Evolutionary conservation across 192 early-diverging fungal species (phyloP).

Genomic region (Coemansia sp.): DNA sequence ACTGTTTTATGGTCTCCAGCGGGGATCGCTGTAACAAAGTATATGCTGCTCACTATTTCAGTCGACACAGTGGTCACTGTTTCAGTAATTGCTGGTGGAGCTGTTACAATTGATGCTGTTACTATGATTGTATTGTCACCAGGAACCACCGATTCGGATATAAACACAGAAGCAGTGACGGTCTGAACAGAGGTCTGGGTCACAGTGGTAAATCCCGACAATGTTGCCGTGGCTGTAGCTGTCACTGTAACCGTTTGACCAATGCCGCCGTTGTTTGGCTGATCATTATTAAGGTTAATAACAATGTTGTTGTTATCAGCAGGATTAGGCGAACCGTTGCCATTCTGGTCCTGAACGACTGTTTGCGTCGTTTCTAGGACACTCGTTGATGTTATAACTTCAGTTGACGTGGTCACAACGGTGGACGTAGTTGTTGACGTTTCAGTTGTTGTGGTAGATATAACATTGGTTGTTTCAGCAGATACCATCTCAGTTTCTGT

Average conservation of each 20-base stretch:
- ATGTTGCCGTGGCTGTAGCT: neutral
- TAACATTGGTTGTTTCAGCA: neutral
- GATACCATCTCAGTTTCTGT: neutral
- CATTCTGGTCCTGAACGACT: neutral
- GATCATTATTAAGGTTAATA: constrained; percentile 4
- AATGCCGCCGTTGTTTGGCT: neutral
- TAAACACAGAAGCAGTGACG: neutral
- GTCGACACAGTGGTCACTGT: constrained; percentile 7
- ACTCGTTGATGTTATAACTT: neutral
- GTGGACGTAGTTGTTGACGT: constrained; percentile 7
- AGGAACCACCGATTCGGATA: constrained; percentile 2
- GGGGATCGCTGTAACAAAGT: constrained; percentile 3
- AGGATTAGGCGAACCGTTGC: neutral
- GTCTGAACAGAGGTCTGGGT: neutral
- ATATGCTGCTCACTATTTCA: neutral
- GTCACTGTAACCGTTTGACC: constrained; percentile 2
- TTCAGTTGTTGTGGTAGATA: neutral
- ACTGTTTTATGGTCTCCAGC: neutral
- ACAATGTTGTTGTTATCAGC: constrained; percentile 1
- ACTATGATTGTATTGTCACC: neutral
- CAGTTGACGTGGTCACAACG: neutral
- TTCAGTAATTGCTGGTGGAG: neutral
- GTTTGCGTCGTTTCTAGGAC: constrained; percentile 1
- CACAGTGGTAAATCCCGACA: neutral
- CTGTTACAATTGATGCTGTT: neutral